Evolutionary conservation across 108 stramenopile species (phyloP).

Genomic region (Poteriospumella lacustris): DNA sequence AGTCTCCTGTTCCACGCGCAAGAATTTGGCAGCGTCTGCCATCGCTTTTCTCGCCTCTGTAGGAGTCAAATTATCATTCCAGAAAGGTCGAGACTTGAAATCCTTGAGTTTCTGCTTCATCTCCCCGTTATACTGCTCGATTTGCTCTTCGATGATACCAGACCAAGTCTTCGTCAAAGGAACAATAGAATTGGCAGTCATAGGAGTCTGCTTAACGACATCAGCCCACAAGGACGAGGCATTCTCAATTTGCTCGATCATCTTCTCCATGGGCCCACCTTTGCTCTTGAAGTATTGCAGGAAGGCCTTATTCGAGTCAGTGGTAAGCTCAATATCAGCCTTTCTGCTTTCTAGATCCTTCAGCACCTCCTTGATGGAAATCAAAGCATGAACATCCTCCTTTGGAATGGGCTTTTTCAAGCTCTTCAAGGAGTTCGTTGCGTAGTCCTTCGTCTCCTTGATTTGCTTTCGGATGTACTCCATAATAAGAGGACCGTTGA

Average conservation of each 20-base stretch:
- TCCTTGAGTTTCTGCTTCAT: constrained; percentile 48
- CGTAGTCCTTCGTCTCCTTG: constrained; percentile 54
- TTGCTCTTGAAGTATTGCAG: constrained; percentile 50
- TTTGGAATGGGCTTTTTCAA: constrained; percentile 41
- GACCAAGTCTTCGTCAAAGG: constrained; percentile 60
- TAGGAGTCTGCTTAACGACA: constrained; percentile 47
- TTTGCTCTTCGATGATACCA: constrained; percentile 55
- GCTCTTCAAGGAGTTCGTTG: constrained; percentile 48
- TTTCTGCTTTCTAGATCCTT: constrained; percentile 6
- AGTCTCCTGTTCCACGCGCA: constrained; percentile 30
- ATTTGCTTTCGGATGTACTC: constrained; percentile 40
- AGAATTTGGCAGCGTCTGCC: constrained; percentile 36
- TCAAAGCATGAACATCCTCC: constrained; percentile 34
- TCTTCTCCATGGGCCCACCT: constrained; percentile 46
- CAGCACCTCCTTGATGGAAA: constrained; percentile 37
- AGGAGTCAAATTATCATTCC: constrained; percentile 47
- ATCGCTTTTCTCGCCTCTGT: constrained; percentile 47
- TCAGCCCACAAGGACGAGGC: constrained; percentile 52
- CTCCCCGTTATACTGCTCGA: constrained; percentile 55
- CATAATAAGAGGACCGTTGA: constrained; percentile 52
- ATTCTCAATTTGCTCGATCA: constrained; percentile 51
- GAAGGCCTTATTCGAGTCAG: constrained; percentile 17
- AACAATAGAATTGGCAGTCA: constrained; percentile 48
- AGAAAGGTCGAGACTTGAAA: constrained; percentile 52
- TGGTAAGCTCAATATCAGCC: constrained; percentile 19